These are phyloP conservation scores for Cinchona pubescens DNA, from an alignment of 257 asterid genomes.

Conservation along the genomic window DNA sequence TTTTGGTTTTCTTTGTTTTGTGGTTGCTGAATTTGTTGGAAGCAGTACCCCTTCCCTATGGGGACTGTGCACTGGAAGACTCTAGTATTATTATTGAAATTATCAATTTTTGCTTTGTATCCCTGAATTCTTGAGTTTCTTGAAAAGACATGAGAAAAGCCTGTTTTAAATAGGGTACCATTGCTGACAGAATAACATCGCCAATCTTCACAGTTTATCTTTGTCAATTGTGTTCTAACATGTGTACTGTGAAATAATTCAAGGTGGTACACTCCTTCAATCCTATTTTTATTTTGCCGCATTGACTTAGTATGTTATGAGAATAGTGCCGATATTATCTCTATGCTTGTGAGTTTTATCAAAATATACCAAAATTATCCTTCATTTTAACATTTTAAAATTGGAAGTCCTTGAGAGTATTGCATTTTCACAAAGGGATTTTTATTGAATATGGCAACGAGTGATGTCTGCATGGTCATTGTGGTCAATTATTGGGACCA, in stretches of 20 bases:
- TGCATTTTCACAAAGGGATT: not conserved
- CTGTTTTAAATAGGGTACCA: not conserved
- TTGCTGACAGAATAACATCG: not conserved
- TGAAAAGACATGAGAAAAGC: too few species aligned
- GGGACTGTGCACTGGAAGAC: not conserved
- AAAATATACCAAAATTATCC: not conserved
- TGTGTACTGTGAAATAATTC: not conserved
- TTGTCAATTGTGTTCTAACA: not conserved
- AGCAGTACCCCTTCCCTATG: not conserved
- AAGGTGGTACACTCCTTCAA: not conserved
- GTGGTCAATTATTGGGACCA: not conserved
- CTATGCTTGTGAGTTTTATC: not conserved
- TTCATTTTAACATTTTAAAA: not conserved
- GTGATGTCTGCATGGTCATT: not conserved
- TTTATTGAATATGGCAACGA: not conserved
- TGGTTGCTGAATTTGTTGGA: not conserved
- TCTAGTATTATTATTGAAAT: not conserved
- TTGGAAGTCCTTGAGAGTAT: not conserved
- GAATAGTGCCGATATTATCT: not conserved
- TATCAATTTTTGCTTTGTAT: not conserved
- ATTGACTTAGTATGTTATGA: not conserved
- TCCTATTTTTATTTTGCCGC: not conserved
- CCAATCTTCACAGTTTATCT: too few species aligned
- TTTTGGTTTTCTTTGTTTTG: not conserved
- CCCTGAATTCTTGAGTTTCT: not conserved